Base-by-base conservation (phyloP, 2,329 filamentous ascomycete species). In the Plenodomus tracheiphilus region DNA sequence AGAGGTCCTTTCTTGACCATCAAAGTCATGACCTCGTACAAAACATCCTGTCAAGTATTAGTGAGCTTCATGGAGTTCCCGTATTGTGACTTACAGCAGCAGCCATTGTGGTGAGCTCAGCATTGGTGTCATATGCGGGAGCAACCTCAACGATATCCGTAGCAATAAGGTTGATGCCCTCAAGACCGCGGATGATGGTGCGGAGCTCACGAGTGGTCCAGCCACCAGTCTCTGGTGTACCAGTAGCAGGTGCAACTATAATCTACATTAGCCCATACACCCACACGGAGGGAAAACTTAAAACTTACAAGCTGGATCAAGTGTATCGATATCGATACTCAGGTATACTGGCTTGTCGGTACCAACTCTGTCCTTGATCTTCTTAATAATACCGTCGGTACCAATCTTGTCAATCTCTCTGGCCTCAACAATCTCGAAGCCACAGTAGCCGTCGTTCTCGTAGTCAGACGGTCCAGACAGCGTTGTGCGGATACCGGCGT, bases 401-500 rank as follows among this genome's bases (percentile, higher is more conserved):
- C 85, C 85, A 51, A 87, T 86, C 7, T 79, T 85, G 66, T 88
- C 85, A 50, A 88, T 86, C 59, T 87, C 85, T 15, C 84, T 78
- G 0, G 86, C 89, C 74, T 92, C 88, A 38, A 91, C 85, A 53
- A 92, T 91, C 73, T 90, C 81, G 66, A 93, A 93, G 6, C 89
- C 89, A 67, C 87, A 90, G 74, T 92, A 92, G 25, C 88, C 88
- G 68, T 94, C 89, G 66, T 93, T 90, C 59, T 90, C 88, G 70
- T 92, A 93, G 75, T 93, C 89, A 16, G 84, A 87, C 0, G 86
- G 85, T 0, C 89, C 89, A 50, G 84, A 88, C 16, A 94, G 78
- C 2, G 89, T 94, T 0, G 90, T 94, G 47, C 90, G 85, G 70
- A 95, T 94, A 34, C 90, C 90, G 15, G 89, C 90, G 69, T 95